Evolutionary conservation across 331 rosid species (phyloP), one percentile per base, ranked within the genome.

Genomic region (Telfairia occidentalis): DNA sequence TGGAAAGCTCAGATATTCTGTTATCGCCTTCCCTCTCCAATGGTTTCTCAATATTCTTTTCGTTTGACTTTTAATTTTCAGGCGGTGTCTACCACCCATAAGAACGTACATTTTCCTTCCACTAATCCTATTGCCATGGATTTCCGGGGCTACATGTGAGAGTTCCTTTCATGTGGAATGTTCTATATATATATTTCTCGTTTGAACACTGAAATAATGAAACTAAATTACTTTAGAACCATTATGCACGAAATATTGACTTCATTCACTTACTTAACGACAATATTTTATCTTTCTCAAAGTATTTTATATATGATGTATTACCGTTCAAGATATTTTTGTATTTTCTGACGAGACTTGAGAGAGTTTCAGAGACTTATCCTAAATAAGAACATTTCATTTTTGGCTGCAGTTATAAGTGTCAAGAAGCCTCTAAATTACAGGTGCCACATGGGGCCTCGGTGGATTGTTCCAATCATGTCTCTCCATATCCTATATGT

Each of bases 61-160:
- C 59, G 35, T 81, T 29, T 26, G 26, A 67, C 55, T 43, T 3
- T 60, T 78, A 50, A 64, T 81, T 86, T 82, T 81, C 96, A 95
- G 99, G 97, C 90, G 97, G 87, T 89, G 91, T 80, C 83, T 92
- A 71, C 99, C 99, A 75, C 83, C 88, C 37, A 78, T 95, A 79
- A 87, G 90, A 85, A 86, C 99, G 34, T 87, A 79, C 79, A 26
- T 90, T 75, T 88, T 90, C 64, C 91, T 95, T 85, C 99, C 96
- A 13, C 89, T 90, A 29, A 78, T 86, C 77, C 85, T 95, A n/a
- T 65, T 90, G 77, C 99, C 99, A 43, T 95, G 99, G 99, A 82
- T 92, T 79, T 81, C 85, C 67, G 92, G 82, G 63, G 90, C 97
- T 82, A 80, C 92, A 66, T 42, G 99, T 95, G 89, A 85, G 96